Evolutionary conservation across 2,329 filamentous ascomycete genomes (phyloP).

Genomic region (Hymenoscyphus salicellus): DNA sequence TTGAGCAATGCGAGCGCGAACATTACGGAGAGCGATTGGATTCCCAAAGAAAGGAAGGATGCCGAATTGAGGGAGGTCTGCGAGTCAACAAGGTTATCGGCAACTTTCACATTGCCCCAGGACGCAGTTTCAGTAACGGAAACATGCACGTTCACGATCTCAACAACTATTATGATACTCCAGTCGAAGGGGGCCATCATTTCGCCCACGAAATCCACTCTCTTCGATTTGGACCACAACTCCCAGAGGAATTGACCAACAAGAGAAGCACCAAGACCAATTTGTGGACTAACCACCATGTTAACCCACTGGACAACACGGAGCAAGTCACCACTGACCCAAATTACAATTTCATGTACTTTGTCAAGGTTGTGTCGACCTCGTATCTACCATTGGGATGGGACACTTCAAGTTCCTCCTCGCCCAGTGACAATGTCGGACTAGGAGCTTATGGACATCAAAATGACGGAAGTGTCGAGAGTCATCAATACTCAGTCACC

Average conservation of each 20-base stretch:
- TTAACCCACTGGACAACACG: constrained; percentile 84
- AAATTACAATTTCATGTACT: constrained; percentile 98
- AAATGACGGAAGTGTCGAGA: constrained; percentile 80
- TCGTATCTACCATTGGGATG: constrained; percentile 91
- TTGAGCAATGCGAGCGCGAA: constrained; percentile 93
- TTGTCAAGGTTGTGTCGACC: constrained; percentile 95
- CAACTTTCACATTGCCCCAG: constrained; percentile 97
- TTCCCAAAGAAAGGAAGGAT: constrained; percentile 85
- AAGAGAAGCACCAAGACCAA: constrained; percentile 55
- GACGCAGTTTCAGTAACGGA: constrained; percentile 90
- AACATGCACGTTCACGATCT: constrained; percentile 98
- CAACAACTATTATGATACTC: constrained; percentile 84
- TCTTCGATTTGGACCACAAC: constrained; percentile 86
- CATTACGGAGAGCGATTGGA: constrained; percentile 89
- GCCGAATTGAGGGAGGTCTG: constrained; percentile 85
- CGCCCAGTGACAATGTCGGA: constrained; percentile 50
- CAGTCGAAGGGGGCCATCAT: constrained; percentile 68
- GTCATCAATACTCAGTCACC: constrained; percentile 97
- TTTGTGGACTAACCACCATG: constrained; percentile 83
- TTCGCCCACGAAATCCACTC: constrained; percentile 88
- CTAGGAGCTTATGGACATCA: constrained; percentile 67
- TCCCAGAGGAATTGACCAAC: constrained; percentile 67
- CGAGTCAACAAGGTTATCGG: constrained; percentile 98
- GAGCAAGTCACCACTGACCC: constrained; percentile 75
- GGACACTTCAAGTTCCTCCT: constrained; percentile 51